A percentile compares a stretch with the other conserved stretches of the same genome.
These are phyloP conservation scores for Globisporangium uncinulatum DNA, from an alignment of 352 stramenopile species.

Conservation along the genomic window DNA sequence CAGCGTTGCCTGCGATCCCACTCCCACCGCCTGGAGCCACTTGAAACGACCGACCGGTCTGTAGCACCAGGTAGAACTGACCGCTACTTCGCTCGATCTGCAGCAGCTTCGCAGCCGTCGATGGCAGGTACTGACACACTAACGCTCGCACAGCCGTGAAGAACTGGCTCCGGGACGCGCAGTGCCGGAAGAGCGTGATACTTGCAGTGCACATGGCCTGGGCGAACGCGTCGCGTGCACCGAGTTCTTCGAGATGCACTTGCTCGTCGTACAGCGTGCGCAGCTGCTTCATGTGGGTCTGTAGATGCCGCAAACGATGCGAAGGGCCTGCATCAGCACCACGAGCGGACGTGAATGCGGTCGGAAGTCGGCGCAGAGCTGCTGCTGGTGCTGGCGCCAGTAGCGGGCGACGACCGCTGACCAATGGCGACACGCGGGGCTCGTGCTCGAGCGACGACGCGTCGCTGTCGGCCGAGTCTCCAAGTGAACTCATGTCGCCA, in stretches of 20 bases:
- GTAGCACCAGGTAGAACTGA: constrained; percentile 8
- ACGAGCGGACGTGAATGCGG: not conserved
- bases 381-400: not conserved
- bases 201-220: constrained; percentile 39
- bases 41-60: constrained; percentile 3
- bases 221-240: constrained; percentile 22
- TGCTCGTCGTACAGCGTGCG: constrained; percentile 39
- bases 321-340: not conserved
- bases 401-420: not conserved
- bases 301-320: constrained; percentile 32
- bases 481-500: constrained; percentile 10
- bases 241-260: constrained; percentile 40
- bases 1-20: constrained; percentile 10
- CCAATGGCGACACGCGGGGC: constrained; percentile 3
- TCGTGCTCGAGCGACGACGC: constrained; percentile 3
- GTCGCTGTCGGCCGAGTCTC: constrained; percentile 7
- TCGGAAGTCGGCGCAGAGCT: not conserved
- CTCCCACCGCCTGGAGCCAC: constrained; percentile 1
- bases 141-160: constrained; percentile 38
- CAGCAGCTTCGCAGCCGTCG: constrained; percentile 19
- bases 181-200: constrained; percentile 40
- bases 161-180: constrained; percentile 24
- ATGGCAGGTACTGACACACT: constrained; percentile 31
- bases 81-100: constrained; percentile 18
- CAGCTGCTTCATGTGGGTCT: constrained; percentile 49